Evolutionary conservation across 495 filamentous ascomycete species (phyloP), one percentile per base, ranked within the genome.

Genomic region (Hyaloscypha finlandica): DNA sequence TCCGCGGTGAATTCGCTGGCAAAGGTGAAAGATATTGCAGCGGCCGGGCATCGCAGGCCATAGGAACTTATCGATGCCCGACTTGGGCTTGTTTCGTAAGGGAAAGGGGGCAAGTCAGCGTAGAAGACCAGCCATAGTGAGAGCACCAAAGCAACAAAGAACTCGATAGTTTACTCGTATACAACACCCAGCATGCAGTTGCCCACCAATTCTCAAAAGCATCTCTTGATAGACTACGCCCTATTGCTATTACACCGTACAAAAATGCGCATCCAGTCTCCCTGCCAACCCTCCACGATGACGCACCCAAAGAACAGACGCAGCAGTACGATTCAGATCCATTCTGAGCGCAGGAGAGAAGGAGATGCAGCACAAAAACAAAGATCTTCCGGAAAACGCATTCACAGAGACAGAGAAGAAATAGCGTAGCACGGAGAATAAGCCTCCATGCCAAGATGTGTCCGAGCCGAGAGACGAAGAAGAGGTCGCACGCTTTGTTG

Each of bases 161-260:
- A 31, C 19, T 56, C 53, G 19, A 56, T 48, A 14, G 29, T 56
- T 29, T 31, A 56, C 53, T 56, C 20, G 53, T 56, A 56, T 56
- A 56, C 53, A 31, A 56, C 53, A 56, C 53, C 53, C 20, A 31
- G 20, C 22, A 56, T 56, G 20, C 53, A 56, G 53, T 29, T 25
- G 53, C 53, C 33, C 53, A 29, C 54, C 37, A 63, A 31, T 53
- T 63, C 62, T 69, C 63, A 60, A 70, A 73, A 68, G 56, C 61
- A 70, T 70, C 71, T 73, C 68, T 72, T 66, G 66, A 70, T 70
- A 70, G 68, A 73, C 72, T 71, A 73, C 71, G 68, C 71, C 35
- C 72, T 74, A 71, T 74, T 74, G 71, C 71, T 74, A 74, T 74
- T 74, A 74, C 71, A 74, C 72, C 69, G 67, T 74, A 71, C 67